Evolutionary conservation across 768 basidiomycete genomes (phyloP).

Genomic region (Tricholoma saponaceum): DNA sequence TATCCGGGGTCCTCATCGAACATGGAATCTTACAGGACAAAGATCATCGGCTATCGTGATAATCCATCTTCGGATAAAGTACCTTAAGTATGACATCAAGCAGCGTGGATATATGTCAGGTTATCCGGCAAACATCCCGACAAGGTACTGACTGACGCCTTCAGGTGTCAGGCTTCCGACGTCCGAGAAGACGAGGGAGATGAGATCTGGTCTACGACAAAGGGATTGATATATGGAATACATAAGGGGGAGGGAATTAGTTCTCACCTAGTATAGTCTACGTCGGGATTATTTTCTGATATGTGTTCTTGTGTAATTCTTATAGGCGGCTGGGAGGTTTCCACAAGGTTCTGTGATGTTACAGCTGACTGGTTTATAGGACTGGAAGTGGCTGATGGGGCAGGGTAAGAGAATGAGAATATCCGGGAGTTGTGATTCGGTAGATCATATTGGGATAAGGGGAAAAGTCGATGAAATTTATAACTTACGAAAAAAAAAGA

Average conservation of each 20-base stretch:
- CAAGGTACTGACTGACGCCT: slow-evolving; percentile 91
- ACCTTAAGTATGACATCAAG: slow-evolving; percentile 8
- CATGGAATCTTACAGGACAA: slow-evolving; percentile 5
- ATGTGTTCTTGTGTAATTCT: slow-evolving; percentile 83
- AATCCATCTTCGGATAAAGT: slow-evolving; percentile 24
- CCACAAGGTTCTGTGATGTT: slow-evolving; percentile 10
- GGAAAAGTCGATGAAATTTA: slow-evolving; percentile 97
- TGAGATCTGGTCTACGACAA: slow-evolving; percentile 73
- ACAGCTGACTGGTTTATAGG: slow-evolving; percentile 14
- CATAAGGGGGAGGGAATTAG: background rate
- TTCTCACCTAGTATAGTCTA: slow-evolving; percentile 87
- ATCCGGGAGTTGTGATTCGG: slow-evolving; percentile 76
- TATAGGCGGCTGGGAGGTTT: slow-evolving; percentile 17
- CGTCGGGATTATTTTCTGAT: slow-evolving; percentile 78
- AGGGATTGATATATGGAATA: background rate
- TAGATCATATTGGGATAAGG: slow-evolving; percentile 86
- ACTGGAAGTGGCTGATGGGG: slow-evolving; percentile 20
- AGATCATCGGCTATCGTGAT: slow-evolving; percentile 34
- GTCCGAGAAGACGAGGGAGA: slow-evolving; percentile 91
- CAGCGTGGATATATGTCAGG: slow-evolving; percentile 10
- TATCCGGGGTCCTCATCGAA: slow-evolving; percentile 1
- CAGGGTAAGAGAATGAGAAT: slow-evolving; percentile 59
- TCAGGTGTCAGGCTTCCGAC: slow-evolving; percentile 91
- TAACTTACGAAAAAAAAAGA: slow-evolving; percentile 50
- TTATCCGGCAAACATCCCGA: slow-evolving; percentile 87